These are phyloP conservation scores for Hortiboletus campestris DNA, from an alignment of 768 basidiomycete species.

Conservation along the genomic window DNA sequence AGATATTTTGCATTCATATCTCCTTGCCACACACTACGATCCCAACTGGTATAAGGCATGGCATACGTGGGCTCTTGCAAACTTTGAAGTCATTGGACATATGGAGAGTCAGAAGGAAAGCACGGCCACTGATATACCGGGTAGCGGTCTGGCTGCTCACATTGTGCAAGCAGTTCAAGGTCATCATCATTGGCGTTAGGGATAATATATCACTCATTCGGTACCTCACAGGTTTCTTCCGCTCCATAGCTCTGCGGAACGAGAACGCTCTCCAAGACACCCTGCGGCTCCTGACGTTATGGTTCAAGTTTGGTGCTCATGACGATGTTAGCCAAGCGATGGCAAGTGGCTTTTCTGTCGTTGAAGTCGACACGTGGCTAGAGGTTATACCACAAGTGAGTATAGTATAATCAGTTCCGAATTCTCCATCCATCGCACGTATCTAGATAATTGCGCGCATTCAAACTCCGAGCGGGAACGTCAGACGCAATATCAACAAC, in stretches of 20 bases:
- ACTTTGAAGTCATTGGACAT: conserved; percentile 88
- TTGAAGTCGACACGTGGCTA: conserved; percentile 97
- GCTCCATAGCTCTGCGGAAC: conserved; percentile 86
- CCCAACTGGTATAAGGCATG: conserved; percentile 98
- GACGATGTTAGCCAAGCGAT: conserved; percentile 90
- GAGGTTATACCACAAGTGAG: conserved; percentile 96
- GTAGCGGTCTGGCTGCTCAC: conserved; percentile 68
- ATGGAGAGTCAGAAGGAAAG: conserved; percentile 66
- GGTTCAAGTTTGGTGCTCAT: conserved; percentile 96
- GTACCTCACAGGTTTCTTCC: conserved; percentile 76
- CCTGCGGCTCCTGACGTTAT: conserved; percentile 86
- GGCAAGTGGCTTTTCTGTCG: conserved; percentile 78
- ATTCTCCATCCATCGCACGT: neutral
- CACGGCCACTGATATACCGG: conserved; percentile 55
- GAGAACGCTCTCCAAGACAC: conserved; percentile 94
- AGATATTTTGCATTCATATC: conserved; percentile 82
- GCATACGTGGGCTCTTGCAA: conserved; percentile 98
- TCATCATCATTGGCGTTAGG: conserved; percentile 23
- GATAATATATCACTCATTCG: conserved; percentile 11
- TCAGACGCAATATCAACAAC: conserved; percentile 85
- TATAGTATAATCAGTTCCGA: neutral
- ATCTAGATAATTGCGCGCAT: conserved; percentile 94
- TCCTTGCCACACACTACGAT: conserved; percentile 86
- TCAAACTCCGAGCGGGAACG: conserved; percentile 86
- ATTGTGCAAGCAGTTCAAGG: conserved; percentile 94